Evolutionary conservation across 2,329 filamentous ascomycete species (phyloP).

Genomic region (Xylaria sp.): DNA sequence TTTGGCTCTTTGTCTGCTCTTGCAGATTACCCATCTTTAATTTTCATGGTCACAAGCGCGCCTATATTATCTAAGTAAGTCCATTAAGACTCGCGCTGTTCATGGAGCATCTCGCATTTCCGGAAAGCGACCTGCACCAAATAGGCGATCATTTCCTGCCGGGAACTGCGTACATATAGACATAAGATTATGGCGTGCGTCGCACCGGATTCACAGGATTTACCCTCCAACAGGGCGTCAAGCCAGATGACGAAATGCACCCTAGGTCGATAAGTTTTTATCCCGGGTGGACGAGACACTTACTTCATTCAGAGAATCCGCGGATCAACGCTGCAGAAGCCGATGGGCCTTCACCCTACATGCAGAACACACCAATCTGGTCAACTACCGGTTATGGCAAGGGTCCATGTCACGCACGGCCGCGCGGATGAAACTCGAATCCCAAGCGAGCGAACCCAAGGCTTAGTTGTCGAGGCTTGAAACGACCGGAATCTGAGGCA

Average conservation of each 20-base stretch:
- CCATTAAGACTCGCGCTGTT: constrained; percentile 34
- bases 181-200: constrained; percentile 1
- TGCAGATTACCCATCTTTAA: constrained; percentile 38
- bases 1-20: constrained; percentile 41
- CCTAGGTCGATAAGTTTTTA: not conserved
- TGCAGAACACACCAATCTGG: constrained; percentile 11
- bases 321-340: constrained; percentile 10
- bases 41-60: constrained; percentile 19
- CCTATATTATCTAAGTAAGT: constrained; percentile 15
- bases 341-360: not conserved
- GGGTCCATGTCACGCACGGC: constrained; percentile 37
- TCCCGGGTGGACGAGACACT: not conserved
- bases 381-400: constrained; percentile 28
- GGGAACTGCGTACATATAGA: constrained; percentile 17
- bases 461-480: constrained; percentile 38
- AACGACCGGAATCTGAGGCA: constrained; percentile 31
- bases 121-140: constrained; percentile 35
- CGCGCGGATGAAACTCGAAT: constrained; percentile 41
- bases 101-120: constrained; percentile 39
- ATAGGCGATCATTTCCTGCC: constrained; percentile 25
- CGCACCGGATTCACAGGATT: constrained; percentile 6
- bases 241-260: constrained; percentile 24
- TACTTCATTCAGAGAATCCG: not conserved
- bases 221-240: constrained; percentile 5
- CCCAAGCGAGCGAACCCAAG: constrained; percentile 34